A percentile compares a stretch with the other conserved stretches of the same genome.
Conservation (phyloP, 2,329 filamentous ascomycete genomes). For the Rasamsonia emersonii region DNA sequence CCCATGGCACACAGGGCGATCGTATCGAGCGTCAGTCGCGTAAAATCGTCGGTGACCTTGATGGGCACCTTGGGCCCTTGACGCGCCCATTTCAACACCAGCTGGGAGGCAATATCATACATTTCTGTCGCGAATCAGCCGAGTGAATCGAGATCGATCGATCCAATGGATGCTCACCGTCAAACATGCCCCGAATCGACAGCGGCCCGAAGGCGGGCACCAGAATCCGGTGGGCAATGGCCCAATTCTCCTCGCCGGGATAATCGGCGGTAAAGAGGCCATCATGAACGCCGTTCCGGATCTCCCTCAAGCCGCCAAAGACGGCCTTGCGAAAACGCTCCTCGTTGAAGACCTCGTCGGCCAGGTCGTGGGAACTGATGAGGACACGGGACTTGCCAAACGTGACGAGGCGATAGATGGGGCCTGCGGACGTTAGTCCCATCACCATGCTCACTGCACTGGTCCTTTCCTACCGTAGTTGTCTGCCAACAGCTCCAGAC, state of each 20-base stretch:
- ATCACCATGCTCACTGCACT: not conserved
- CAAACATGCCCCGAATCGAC: slow-evolving; percentile 36
- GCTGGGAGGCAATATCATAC: slow-evolving; percentile 32
- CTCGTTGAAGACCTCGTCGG: slow-evolving; percentile 58
- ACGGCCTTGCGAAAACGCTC: slow-evolving; percentile 56
- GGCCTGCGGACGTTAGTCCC: slow-evolving; percentile 31
- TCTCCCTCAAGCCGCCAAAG: slow-evolving; percentile 39
- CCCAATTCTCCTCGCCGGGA: slow-evolving; percentile 50
- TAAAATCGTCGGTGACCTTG: slow-evolving; percentile 58
- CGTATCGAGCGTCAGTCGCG: slow-evolving; percentile 63
- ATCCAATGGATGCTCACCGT: slow-evolving; percentile 15
- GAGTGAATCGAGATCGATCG: too few species aligned
- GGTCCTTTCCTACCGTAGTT: not conserved
- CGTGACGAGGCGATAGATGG: slow-evolving; percentile 50
- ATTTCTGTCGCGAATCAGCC: too few species aligned
- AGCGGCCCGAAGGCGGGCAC: slow-evolving; percentile 42
- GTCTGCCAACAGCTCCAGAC: slow-evolving; percentile 2
- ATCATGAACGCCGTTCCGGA: slow-evolving; percentile 54
- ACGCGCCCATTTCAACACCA: slow-evolving; percentile 36
- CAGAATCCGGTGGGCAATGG: slow-evolving; percentile 47
- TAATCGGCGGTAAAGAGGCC: slow-evolving; percentile 55
- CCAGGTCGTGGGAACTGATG: slow-evolving; percentile 44
- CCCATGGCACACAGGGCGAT: slow-evolving; percentile 64
- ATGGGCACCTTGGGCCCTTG: slow-evolving; percentile 50
- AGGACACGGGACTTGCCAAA: slow-evolving; percentile 40